Evolutionary conservation across 2,329 filamentous ascomycete species (phyloP).

Genomic region (Zymoseptoria tritici): DNA sequence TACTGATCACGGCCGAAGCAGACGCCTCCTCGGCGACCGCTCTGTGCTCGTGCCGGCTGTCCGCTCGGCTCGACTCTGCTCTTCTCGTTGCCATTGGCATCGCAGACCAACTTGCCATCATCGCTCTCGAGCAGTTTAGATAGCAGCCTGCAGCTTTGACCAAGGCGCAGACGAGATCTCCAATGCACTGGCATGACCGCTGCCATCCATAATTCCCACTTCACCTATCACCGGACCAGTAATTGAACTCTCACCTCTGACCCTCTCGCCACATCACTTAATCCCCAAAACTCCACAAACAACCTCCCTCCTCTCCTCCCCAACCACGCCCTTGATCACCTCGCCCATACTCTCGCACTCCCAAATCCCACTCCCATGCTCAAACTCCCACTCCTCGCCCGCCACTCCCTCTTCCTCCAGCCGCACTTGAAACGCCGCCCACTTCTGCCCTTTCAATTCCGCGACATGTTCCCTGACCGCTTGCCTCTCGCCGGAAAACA

Average conservation of each 20-base stretch:
- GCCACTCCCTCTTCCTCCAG: conserved; percentile 25
- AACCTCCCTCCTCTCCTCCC: conserved; percentile 20
- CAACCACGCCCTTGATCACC: conserved; percentile 32
- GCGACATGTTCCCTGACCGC: conserved; percentile 37
- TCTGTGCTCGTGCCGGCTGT: too few relatives aligned
- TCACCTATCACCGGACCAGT: too few relatives aligned
- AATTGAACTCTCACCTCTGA: background rate
- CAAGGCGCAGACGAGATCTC: too few relatives aligned
- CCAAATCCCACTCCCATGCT: conserved; percentile 33
- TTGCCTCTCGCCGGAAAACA: conserved; percentile 34
- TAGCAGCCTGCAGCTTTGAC: too few relatives aligned
- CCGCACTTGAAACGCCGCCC: conserved; percentile 41
- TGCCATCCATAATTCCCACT: too few relatives aligned
- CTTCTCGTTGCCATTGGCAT: too few relatives aligned
- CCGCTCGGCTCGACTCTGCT: too few relatives aligned
- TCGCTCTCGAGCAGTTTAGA: too few relatives aligned
- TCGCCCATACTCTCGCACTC: conserved; percentile 42
- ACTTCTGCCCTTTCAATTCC: conserved; percentile 37
- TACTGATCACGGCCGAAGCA: too few relatives aligned
- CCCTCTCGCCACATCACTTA: conserved; percentile 18
- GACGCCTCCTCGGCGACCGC: too few relatives aligned
- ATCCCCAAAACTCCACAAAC: conserved; percentile 31
- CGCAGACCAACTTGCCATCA: too few relatives aligned
- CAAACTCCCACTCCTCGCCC: conserved; percentile 34
- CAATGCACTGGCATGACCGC: too few relatives aligned